Evolutionary conservation across 2,329 filamentous ascomycete genomes (phyloP).

Genomic region (Fusarium algeriense): DNA sequence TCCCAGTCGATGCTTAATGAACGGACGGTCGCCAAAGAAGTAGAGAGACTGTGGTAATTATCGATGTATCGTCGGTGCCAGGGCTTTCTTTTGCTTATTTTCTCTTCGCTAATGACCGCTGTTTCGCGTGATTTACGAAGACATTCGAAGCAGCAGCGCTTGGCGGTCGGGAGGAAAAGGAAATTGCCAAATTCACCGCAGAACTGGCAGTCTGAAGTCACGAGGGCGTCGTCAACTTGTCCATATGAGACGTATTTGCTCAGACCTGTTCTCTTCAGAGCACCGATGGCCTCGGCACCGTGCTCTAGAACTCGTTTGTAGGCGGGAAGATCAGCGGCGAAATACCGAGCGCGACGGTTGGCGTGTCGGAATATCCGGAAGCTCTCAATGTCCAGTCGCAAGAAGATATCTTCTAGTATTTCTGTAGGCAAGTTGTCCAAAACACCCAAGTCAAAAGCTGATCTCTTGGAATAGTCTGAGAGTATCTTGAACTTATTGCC

Average conservation of each 20-base stretch:
- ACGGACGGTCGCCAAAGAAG: no score
- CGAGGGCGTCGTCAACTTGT: background rate
- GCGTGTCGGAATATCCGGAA: background rate
- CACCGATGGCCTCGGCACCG: background rate
- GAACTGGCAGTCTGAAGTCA: background rate
- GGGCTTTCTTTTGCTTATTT: fast-evolving
- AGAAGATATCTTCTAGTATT: fast-evolving
- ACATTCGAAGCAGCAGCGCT: constrained; percentile 26
- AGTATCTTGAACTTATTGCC: fast-evolving
- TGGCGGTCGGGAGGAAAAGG: constrained; percentile 4
- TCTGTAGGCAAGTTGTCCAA: fast-evolving
- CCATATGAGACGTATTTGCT: background rate
- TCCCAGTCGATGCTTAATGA: no score
- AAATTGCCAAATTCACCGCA: constrained; percentile 16
- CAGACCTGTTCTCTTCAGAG: background rate
- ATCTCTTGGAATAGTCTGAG: fast-evolving
- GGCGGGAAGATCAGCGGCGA: background rate
- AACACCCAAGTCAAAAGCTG: background rate
- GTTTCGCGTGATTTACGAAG: background rate
- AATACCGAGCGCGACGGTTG: fast-evolving
- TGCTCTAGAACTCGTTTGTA: background rate
- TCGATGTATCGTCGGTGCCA: fast-evolving
- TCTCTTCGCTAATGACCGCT: background rate
- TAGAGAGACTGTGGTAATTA: no score
- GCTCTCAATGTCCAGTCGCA: background rate